Evolutionary conservation across 2,329 filamentous ascomycete species (phyloP).

Genomic region (Diaporthe eres): DNA sequence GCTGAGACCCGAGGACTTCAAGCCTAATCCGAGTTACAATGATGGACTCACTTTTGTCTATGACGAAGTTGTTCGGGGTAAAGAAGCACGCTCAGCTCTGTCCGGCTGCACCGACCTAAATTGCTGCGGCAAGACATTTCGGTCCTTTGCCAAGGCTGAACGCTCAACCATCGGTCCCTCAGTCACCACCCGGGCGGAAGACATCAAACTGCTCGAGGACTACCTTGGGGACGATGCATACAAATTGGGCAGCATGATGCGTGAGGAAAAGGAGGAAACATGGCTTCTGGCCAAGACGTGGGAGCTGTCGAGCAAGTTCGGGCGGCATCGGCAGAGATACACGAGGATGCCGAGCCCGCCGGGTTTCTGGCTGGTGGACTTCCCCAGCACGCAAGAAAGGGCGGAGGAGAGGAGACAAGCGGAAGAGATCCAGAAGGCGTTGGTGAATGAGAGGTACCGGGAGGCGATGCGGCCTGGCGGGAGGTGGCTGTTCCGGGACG

Average conservation of each 20-base stretch:
- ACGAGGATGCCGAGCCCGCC: slow-evolving; percentile 81
- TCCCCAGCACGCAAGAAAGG: slow-evolving; percentile 88
- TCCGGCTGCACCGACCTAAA: slow-evolving; percentile 80
- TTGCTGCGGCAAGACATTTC: slow-evolving; percentile 83
- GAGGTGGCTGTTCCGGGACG: slow-evolving; percentile 86
- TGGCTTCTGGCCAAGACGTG: slow-evolving; percentile 83
- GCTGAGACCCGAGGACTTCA: slow-evolving; percentile 81
- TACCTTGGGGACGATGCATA: slow-evolving; percentile 72
- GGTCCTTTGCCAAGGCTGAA: slow-evolving; percentile 72
- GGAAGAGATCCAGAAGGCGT: slow-evolving; percentile 71
- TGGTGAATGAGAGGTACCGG: slow-evolving; percentile 80
- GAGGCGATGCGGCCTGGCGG: slow-evolving; percentile 86
- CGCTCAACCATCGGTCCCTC: slow-evolving; percentile 54
- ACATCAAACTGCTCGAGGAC: slow-evolving; percentile 67
- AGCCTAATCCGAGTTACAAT: slow-evolving; percentile 81
- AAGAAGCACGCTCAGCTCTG: slow-evolving; percentile 77
- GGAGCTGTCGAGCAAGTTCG: slow-evolving; percentile 80
- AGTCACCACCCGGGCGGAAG: slow-evolving; percentile 54
- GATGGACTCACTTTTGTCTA: slow-evolving; percentile 81
- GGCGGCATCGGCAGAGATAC: slow-evolving; percentile 83
- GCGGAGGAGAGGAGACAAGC: slow-evolving; percentile 76
- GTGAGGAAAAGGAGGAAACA: slow-evolving; percentile 73
- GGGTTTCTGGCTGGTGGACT: slow-evolving; percentile 92
- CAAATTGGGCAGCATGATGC: slow-evolving; percentile 69
- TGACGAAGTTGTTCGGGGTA: slow-evolving; percentile 80